Conservation (phyloP, 2,329 filamentous ascomycete genomes). For the Penicillium sp. region DNA sequence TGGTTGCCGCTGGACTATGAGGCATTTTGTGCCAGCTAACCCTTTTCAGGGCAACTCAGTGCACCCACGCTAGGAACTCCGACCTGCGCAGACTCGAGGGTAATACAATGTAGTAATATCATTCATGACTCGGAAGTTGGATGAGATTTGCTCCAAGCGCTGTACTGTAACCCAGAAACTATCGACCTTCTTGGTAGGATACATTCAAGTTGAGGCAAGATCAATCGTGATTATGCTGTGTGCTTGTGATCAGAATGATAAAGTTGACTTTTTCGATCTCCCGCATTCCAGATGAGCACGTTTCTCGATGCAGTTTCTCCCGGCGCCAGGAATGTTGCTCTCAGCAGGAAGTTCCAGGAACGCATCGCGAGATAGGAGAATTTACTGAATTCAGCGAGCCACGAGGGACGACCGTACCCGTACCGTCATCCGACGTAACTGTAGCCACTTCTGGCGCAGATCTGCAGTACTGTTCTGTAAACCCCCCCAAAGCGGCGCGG, state of each 20-base stretch:
- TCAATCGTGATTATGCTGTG: not conserved
- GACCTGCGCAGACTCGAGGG: not conserved
- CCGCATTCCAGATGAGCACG: conserved; percentile 4
- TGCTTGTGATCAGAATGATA: not conserved
- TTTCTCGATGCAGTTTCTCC: not conserved
- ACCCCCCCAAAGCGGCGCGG: conserved; percentile 5
- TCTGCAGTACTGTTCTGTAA: conserved; percentile 14
- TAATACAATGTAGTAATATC: not conserved
- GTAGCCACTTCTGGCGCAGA: not conserved
- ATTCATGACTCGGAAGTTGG: not conserved
- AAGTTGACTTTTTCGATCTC: not conserved
- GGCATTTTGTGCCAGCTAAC: conserved; percentile 27
- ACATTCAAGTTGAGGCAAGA: too few species aligned
- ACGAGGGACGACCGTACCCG: conserved; percentile 12
- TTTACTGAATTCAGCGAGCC: not conserved
- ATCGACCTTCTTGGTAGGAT: too few species aligned
- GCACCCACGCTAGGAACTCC: not conserved
- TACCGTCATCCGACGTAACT: conserved; percentile 13
- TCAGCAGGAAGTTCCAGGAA: not conserved
- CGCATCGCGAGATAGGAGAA: not conserved
- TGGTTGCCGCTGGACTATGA: conserved; percentile 19
- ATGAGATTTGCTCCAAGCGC: too few species aligned
- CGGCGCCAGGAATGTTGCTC: not conserved
- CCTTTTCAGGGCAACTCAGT: conserved; percentile 15
- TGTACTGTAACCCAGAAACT: too few species aligned